phyloP scores from a whole-genome alignment of 2,329 filamentous ascomycete genomes.

The Phyllosticta capitalensis region DNA sequence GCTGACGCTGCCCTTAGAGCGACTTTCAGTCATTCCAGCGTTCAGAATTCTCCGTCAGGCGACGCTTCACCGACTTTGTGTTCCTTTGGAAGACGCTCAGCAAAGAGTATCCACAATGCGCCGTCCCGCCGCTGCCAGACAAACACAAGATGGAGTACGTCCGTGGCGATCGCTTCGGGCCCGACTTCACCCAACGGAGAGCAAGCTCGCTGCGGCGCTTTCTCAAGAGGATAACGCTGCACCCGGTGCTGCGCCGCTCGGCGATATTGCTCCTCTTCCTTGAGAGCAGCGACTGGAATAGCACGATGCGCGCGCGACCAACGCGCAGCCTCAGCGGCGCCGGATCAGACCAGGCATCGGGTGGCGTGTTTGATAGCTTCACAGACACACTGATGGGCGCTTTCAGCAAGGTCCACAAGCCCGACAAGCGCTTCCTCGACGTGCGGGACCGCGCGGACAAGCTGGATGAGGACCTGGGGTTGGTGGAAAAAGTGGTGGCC shows the following conservation, averaged over 20 bases:
- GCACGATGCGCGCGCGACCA: conserved; percentile 75
- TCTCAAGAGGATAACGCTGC: conserved; percentile 72
- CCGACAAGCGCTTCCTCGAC: conserved; percentile 88
- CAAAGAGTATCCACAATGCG: conserved; percentile 81
- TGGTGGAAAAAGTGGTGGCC: conserved; percentile 93
- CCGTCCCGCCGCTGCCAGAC: conserved; percentile 88
- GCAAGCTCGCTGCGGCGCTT: conserved; percentile 90
- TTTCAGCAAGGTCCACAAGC: conserved; percentile 92
- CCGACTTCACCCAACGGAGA: conserved; percentile 82
- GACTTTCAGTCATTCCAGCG: conserved; percentile 91
- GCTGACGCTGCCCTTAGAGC: conserved; percentile 47
- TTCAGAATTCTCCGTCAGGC: conserved; percentile 66
- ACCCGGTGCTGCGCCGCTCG: conserved; percentile 78
- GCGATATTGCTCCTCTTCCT: conserved; percentile 80
- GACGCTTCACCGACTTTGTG: conserved; percentile 95
- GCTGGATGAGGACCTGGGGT: conserved; percentile 77
- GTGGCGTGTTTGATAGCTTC: conserved; percentile 85
- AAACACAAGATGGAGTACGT: conserved; percentile 99
- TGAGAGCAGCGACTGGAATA: conserved; percentile 92
- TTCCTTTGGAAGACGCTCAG: conserved; percentile 88
- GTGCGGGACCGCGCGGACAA: conserved; percentile 89
- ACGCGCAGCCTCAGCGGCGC: conserved; percentile 47
- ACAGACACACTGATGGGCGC: conserved; percentile 95
- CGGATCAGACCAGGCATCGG: conserved; percentile 32
- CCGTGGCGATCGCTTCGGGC: conserved; percentile 85